Evolutionary conservation across 1,284 basidiomycete genomes (phyloP).

Genomic region (Kalmanozyma brasiliensis): DNA sequence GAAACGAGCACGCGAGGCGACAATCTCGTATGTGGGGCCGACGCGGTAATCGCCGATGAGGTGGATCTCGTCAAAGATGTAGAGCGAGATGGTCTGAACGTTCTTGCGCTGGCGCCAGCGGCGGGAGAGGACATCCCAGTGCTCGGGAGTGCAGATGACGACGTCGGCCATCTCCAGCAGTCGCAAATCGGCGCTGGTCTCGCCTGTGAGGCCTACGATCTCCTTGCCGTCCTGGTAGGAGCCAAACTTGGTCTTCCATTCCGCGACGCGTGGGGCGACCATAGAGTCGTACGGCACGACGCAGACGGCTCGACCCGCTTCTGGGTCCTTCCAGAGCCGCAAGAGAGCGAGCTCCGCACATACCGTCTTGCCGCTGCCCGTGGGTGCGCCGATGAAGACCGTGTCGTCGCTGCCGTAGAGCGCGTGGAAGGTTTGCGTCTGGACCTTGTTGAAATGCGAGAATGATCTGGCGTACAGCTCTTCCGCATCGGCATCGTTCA

Average conservation of each 20-base stretch:
- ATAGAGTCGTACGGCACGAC: slow-evolving; percentile 97
- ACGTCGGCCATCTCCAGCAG: slow-evolving; percentile 80
- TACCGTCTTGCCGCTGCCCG: slow-evolving; percentile 95
- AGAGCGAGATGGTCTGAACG: slow-evolving; percentile 88
- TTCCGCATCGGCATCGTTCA: slow-evolving; percentile 92
- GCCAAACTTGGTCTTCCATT: slow-evolving; percentile 89
- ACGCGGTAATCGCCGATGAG: slow-evolving; percentile 86
- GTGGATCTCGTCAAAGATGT: slow-evolving; percentile 96
- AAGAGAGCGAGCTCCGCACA: slow-evolving; percentile 95
- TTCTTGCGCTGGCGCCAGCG: slow-evolving; percentile 97
- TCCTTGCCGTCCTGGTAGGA: slow-evolving; percentile 86
- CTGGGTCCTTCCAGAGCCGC: slow-evolving; percentile 86
- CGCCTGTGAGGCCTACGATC: slow-evolving; percentile 90
- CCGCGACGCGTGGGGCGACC: slow-evolving; percentile 87
- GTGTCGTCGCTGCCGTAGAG: slow-evolving; percentile 96
- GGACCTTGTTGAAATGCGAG: slow-evolving; percentile 94
- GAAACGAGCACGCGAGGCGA: slow-evolving; percentile 92
- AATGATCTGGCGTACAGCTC: slow-evolving; percentile 78
- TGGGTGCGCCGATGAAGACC: slow-evolving; percentile 93
- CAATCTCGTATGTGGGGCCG: slow-evolving; percentile 94
- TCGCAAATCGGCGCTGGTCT: slow-evolving; percentile 91
- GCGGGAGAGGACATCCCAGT: slow-evolving; percentile 97
- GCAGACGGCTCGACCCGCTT: slow-evolving; percentile 84
- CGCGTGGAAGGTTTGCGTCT: slow-evolving; percentile 98
- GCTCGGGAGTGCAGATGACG: slow-evolving; percentile 85